Conservation (phyloP, 352 stramenopile genomes). For the Globisporangium viniferum region DNA sequence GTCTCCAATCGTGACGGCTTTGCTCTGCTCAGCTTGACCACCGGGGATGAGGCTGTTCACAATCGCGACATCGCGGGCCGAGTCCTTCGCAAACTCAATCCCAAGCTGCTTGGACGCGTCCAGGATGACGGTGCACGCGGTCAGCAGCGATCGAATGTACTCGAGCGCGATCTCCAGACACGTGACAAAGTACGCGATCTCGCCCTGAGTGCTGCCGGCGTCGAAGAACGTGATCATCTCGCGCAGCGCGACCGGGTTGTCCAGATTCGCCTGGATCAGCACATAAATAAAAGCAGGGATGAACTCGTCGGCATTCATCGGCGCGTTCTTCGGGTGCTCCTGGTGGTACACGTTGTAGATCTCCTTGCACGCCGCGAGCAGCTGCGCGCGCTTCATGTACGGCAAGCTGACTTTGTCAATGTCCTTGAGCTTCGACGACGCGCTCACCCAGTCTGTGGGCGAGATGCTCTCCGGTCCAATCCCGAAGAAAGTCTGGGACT, state of each 20-base stretch:
- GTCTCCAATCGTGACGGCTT: constrained; percentile 54
- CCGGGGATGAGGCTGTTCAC: constrained; percentile 50
- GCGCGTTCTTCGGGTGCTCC: constrained; percentile 65
- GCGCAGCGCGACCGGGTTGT: constrained; percentile 68
- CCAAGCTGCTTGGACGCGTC: constrained; percentile 65
- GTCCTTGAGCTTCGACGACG: constrained; percentile 60
- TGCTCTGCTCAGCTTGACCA: constrained; percentile 65
- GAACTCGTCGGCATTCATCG: constrained; percentile 85
- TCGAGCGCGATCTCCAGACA: constrained; percentile 87
- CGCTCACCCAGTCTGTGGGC: constrained; percentile 51
- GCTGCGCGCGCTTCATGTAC: constrained; percentile 78
- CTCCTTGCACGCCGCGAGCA: constrained; percentile 75
- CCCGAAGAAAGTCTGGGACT: constrained; percentile 82
- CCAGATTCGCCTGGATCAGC: constrained; percentile 69
- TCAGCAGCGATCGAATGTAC: constrained; percentile 83
- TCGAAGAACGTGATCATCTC: constrained; percentile 83
- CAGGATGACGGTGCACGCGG: constrained; percentile 76
- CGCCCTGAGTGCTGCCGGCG: constrained; percentile 55
- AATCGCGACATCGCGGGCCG: constrained; percentile 46
- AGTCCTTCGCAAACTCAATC: constrained; percentile 70
- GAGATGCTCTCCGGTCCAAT: constrained; percentile 71
- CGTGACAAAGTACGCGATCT: constrained; percentile 86
- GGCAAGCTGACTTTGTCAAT: constrained; percentile 77
- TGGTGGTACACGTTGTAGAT: constrained; percentile 78
- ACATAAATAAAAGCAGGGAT: constrained; percentile 89